phyloP scores from a whole-genome alignment of 257 asterid genomes.

The Nicotiana undulata region DNA sequence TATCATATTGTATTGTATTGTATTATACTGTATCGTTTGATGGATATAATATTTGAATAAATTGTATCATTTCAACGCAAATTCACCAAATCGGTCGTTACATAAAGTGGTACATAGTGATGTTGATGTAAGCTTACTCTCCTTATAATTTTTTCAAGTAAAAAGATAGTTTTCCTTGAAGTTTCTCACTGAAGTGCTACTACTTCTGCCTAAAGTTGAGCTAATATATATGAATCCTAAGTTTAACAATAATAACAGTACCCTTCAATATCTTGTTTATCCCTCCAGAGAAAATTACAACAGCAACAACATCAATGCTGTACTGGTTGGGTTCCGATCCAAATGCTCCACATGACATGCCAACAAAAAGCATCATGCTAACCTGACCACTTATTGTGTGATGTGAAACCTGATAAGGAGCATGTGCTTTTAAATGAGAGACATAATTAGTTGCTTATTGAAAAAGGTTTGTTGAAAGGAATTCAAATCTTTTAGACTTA shows the following conservation, averaged over 20 bases:
- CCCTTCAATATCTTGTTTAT: background rate
- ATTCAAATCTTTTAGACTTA: too few relatives aligned
- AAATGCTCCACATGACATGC: background rate
- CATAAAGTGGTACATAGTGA: too few relatives aligned
- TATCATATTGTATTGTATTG: too few relatives aligned
- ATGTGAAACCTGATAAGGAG: background rate
- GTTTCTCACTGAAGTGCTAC: background rate
- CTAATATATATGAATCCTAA: background rate
- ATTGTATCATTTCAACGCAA: too few relatives aligned
- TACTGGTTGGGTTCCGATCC: background rate
- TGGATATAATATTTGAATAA: too few relatives aligned
- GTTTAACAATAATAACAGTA: background rate
- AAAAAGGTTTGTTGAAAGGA: too few relatives aligned
- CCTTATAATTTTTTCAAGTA: too few relatives aligned
- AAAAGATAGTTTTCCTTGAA: background rate
- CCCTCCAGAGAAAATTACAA: background rate
- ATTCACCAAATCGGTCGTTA: too few relatives aligned
- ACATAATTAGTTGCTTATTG: background rate
- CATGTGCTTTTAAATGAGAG: background rate
- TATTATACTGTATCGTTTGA: too few relatives aligned
- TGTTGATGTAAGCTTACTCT: slow-evolving; percentile 59
- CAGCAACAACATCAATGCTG: background rate
- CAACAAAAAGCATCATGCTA: background rate
- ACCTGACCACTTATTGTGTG: background rate
- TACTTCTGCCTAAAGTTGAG: background rate